Conservation (phyloP, 2,329 filamentous ascomycete species). For the Fusarium sp. region DNA sequence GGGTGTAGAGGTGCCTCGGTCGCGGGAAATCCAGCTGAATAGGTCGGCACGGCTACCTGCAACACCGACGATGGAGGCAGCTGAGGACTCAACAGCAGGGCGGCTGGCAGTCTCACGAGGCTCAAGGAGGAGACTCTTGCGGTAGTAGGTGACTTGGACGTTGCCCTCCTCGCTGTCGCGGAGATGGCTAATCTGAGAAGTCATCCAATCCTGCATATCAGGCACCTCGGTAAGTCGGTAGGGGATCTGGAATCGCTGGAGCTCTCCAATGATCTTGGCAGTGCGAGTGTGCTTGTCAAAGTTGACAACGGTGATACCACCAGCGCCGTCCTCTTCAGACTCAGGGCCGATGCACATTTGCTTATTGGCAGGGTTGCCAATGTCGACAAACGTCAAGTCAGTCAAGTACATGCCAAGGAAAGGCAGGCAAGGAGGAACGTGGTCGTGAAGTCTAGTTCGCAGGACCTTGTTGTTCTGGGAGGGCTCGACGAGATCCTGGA, state of each 20-base stretch:
- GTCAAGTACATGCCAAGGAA: constrained; percentile 98
- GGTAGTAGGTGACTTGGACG: constrained; percentile 75
- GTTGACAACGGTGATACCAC: constrained; percentile 86
- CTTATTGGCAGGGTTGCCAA: constrained; percentile 89
- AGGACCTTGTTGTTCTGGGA: constrained; percentile 91
- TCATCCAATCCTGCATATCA: constrained; percentile 94
- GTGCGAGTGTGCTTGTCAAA: constrained; percentile 97
- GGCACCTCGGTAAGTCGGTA: constrained; percentile 85
- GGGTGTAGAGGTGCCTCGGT: constrained; percentile 51
- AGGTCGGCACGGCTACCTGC: constrained; percentile 54
- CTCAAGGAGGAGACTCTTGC: constrained; percentile 86
- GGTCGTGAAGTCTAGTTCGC: constrained; percentile 83
- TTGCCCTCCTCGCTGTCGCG: constrained; percentile 68
- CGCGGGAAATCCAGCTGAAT: constrained; percentile 64
- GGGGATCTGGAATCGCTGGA: constrained; percentile 95
- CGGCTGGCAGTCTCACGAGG: constrained; percentile 68
- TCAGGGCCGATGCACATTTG: constrained; percentile 66
- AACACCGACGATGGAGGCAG: constrained; percentile 42
- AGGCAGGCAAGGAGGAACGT: constrained; percentile 90
- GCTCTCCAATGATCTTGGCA: constrained; percentile 92
- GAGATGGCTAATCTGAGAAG: constrained; percentile 81
- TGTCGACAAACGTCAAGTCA: constrained; percentile 94
- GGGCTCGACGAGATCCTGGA: constrained; percentile 88
- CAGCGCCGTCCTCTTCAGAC: constrained; percentile 70
- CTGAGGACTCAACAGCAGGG: constrained; percentile 50